phyloP scores from a whole-genome alignment of 73 alveolate genomes.

The Blepharisma stoltei region DNA sequence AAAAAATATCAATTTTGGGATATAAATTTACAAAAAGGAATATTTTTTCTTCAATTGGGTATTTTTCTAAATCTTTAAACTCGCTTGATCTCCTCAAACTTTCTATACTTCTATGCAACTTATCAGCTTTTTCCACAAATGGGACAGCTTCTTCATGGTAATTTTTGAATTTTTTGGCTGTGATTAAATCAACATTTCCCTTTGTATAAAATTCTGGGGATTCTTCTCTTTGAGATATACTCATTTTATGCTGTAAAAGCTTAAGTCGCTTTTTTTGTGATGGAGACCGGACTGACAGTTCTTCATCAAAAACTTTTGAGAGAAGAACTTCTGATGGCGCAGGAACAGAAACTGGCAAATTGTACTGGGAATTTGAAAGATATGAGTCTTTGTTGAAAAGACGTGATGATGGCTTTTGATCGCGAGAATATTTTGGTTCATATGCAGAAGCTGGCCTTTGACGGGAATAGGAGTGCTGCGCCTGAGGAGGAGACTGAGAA shows the following conservation, averaged over 20 bases:
- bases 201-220: slow-evolving; percentile 4
- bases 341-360: not conserved
- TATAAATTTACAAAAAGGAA: no score
- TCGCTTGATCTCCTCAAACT: not conserved
- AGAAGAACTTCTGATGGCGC: not conserved
- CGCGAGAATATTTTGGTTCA: slow-evolving; percentile 9
- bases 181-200: slow-evolving; percentile 19
- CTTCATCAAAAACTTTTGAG: slow-evolving; percentile 21
- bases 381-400: no score
- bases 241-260: not conserved
- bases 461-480: not conserved
- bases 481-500: no score
- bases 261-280: slow-evolving; percentile 11
- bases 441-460: not conserved
- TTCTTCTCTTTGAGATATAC: slow-evolving; percentile 10
- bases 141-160: slow-evolving; percentile 27
- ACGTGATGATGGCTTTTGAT: not conserved
- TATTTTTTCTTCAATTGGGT: slow-evolving; percentile 19
- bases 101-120: slow-evolving; percentile 12
- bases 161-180: slow-evolving; percentile 26
- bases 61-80: not conserved
- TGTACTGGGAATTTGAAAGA: no score
- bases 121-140: slow-evolving; percentile 16
- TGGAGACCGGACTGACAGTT: slow-evolving; percentile 27
- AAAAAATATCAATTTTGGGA: not conserved